These are phyloP conservation scores for Novymonas esmeraldas DNA, from an alignment of 208 protist species.

Conservation along the genomic window DNA sequence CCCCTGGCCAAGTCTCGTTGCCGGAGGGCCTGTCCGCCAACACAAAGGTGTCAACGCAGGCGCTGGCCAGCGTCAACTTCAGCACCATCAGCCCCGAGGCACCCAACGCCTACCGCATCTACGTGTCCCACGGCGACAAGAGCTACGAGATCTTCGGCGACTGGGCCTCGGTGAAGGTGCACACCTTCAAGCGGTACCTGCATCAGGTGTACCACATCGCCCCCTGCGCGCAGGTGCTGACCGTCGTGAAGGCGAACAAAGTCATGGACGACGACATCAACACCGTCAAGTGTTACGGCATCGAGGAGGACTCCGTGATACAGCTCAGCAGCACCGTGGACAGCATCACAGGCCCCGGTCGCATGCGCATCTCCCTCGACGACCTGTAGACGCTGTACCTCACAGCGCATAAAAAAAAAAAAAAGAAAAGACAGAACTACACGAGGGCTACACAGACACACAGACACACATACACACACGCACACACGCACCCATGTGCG, in stretches of 20 bases:
- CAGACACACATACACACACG: neutral
- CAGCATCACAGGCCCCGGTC: slow-evolving; percentile 8
- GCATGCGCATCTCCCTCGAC: slow-evolving; percentile 52
- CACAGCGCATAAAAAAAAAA: no score
- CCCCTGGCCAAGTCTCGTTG: slow-evolving; percentile 62
- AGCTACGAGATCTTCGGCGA: slow-evolving; percentile 90
- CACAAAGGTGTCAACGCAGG: slow-evolving; percentile 59
- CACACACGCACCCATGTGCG: neutral
- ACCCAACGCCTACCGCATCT: slow-evolving; percentile 81
- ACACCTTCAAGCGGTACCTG: slow-evolving; percentile 89
- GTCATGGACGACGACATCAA: slow-evolving; percentile 84
- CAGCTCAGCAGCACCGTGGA: slow-evolving; percentile 53
- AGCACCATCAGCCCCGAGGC: slow-evolving; percentile 82
- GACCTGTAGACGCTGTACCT: slow-evolving; percentile 50
- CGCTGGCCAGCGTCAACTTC: slow-evolving; percentile 82
- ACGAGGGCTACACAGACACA: neutral
- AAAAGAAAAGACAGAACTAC: slow-evolving; percentile 24
- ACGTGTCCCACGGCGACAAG: slow-evolving; percentile 72
- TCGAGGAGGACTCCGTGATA: slow-evolving; percentile 74
- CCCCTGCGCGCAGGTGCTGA: slow-evolving; percentile 64
- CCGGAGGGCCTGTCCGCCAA: slow-evolving; percentile 45
- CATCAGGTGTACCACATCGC: slow-evolving; percentile 86
- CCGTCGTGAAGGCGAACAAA: slow-evolving; percentile 45
- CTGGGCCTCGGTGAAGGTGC: slow-evolving; percentile 80
- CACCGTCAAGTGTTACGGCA: slow-evolving; percentile 67